phyloP scores from a whole-genome alignment of 2,329 filamentous ascomycete species.

The Hansfordia pulvinata region DNA sequence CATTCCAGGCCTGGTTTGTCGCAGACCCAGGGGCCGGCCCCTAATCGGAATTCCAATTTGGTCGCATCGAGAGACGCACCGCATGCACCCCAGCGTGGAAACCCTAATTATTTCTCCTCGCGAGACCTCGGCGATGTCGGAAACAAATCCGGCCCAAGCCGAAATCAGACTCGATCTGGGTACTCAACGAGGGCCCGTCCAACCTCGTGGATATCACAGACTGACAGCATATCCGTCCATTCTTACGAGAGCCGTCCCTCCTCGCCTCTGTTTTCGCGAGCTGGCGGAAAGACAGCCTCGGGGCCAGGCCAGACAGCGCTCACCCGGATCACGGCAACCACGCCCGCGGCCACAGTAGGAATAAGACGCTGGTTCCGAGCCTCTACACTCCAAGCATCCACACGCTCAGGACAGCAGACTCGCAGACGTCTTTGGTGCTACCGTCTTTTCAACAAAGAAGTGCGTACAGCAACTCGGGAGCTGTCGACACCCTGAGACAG shows the following conservation, averaged over 20 bases:
- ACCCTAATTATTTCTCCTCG: conserved; percentile 24
- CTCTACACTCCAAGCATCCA: conserved; percentile 40
- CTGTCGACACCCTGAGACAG: conserved; percentile 31
- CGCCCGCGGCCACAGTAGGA: conserved; percentile 5
- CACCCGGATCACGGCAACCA: no score
- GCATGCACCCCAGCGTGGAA: conserved; percentile 19
- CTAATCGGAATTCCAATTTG: conserved; percentile 17
- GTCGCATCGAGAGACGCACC: conserved; percentile 19
- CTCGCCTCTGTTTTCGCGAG: conserved; percentile 19
- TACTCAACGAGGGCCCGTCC: conserved; percentile 36
- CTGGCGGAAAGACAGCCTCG: conserved; percentile 4
- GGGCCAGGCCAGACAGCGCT: no score
- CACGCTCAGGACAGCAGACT: conserved; percentile 42
- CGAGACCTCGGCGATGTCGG: conserved; percentile 19
- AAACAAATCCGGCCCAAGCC: conserved; percentile 13
- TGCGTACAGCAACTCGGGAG: conserved; percentile 31
- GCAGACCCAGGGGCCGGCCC: conserved; percentile 12
- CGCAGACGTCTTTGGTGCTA: conserved; percentile 37
- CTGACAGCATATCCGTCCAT: conserved; percentile 39
- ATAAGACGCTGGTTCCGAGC: conserved; percentile 4
- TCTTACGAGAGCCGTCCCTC: conserved; percentile 28
- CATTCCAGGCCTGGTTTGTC: conserved; percentile 8
- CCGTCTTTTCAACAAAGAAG: conserved; percentile 34
- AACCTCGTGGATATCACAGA: conserved; percentile 38
- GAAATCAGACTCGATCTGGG: conserved; percentile 30